A percentile compares a stretch with the other conserved stretches of the same genome.
Conservation (phyloP, 139 green algal genomes). For the Nannochloris sp. region DNA sequence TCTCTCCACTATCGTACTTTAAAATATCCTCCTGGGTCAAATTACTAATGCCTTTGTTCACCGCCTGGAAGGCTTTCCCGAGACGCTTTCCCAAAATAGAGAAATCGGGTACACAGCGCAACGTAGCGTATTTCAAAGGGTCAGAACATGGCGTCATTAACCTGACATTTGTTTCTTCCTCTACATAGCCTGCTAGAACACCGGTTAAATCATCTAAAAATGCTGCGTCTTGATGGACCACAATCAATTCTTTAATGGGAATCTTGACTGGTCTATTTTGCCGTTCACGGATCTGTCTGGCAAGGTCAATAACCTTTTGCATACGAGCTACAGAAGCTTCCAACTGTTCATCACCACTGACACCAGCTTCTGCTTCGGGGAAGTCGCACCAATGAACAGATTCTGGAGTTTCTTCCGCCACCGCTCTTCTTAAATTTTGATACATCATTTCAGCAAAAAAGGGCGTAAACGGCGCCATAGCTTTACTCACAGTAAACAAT, state of each 20-base stretch:
- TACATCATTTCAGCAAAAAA: slow-evolving; percentile 99
- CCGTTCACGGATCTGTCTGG: slow-evolving; percentile 74
- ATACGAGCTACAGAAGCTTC: slow-evolving; percentile 80
- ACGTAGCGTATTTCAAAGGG: slow-evolving; percentile 53
- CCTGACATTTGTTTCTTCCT: slow-evolving; percentile 86
- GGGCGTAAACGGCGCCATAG: slow-evolving; percentile 97
- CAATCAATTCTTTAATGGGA: slow-evolving; percentile 66
- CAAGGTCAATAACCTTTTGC: slow-evolving; percentile 83
- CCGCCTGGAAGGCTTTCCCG: slow-evolving; percentile 69
- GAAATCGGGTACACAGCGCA: slow-evolving; percentile 83
- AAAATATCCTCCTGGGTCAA: slow-evolving; percentile 52
- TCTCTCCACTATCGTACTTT: slow-evolving; percentile 48
- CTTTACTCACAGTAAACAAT: slow-evolving; percentile 81
- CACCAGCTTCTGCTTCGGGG: slow-evolving; percentile 26
- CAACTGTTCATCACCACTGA: slow-evolving; percentile 55
- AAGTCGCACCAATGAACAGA: slow-evolving; percentile 86
- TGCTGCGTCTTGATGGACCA: slow-evolving; percentile 74
- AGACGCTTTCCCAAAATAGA: slow-evolving; percentile 75
- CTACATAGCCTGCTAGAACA: slow-evolving; percentile 79
- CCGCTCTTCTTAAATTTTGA: slow-evolving; percentile 74
- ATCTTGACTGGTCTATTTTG: slow-evolving; percentile 60
- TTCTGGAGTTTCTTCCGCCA: slow-evolving; percentile 41
- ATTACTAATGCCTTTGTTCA: slow-evolving; percentile 53
- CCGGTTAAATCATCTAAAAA: slow-evolving; percentile 85
- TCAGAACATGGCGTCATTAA: slow-evolving; percentile 67